A percentile compares a stretch with the other conserved stretches of the same genome.
phyloP scores from a whole-genome alignment of 106 monocot species.

The Agapanthus africanus region DNA sequence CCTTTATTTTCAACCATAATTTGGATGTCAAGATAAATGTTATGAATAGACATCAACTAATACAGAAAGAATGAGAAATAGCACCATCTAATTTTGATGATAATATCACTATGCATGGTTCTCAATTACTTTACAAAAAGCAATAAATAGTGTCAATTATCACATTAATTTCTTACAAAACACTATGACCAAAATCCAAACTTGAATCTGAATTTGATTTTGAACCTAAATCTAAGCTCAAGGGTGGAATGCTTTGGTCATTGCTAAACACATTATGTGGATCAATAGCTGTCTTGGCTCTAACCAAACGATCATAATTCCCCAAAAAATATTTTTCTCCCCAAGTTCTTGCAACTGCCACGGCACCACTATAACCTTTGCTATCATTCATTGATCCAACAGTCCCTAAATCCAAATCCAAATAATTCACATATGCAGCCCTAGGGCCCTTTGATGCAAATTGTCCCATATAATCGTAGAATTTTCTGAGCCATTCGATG shows the following conservation, averaged over 20 bases:
- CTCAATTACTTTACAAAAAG: too few relatives aligned
- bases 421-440: constrained; percentile 19
- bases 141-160: too few relatives aligned
- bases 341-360: neutral
- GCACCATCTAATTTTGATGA: too few relatives aligned
- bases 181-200: too few relatives aligned
- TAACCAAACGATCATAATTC: constrained; percentile 13
- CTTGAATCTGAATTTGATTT: too few relatives aligned
- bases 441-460: constrained; percentile 24
- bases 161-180: too few relatives aligned
- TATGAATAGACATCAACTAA: too few relatives aligned
- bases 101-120: too few relatives aligned
- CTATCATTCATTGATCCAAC: neutral
- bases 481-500: constrained; percentile 6
- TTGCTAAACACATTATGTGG: constrained; percentile 13
- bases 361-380: constrained; percentile 5
- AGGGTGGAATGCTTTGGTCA: constrained; percentile 19
- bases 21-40: too few relatives aligned
- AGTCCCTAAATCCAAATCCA: constrained; percentile 28
- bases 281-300: constrained; percentile 13
- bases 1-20: too few relatives aligned
- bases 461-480: constrained; percentile 17
- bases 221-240: too few relatives aligned
- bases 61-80: too few relatives aligned
- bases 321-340: constrained; percentile 11